phyloP scores from a whole-genome alignment of 2,329 filamentous ascomycete genomes.

The Purpureocillium lavendulum region DNA sequence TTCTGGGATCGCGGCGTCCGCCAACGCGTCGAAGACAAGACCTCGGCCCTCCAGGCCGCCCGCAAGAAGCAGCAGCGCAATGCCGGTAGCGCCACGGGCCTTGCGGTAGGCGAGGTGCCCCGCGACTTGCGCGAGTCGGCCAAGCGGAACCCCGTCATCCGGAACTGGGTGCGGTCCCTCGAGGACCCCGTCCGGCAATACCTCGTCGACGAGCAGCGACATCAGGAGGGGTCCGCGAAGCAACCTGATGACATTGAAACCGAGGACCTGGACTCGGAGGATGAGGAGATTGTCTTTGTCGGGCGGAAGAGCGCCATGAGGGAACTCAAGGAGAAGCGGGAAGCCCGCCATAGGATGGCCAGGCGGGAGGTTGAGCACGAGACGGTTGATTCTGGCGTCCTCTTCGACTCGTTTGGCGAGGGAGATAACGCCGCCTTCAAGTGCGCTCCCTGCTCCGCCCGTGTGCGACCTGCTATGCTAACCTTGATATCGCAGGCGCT shows the following conservation, averaged over 20 bases:
- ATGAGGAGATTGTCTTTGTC: constrained; percentile 90
- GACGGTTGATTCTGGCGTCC: constrained; percentile 53
- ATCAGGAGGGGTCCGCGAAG: background rate
- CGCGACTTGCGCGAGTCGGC: constrained; percentile 72
- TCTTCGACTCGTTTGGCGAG: constrained; percentile 72
- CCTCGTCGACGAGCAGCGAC: constrained; percentile 42
- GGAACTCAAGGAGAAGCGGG: constrained; percentile 27
- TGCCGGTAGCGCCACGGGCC: constrained; percentile 29
- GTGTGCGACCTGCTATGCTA: constrained; percentile 1
- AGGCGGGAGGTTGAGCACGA: constrained; percentile 47
- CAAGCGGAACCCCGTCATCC: constrained; percentile 73
- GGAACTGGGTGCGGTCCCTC: constrained; percentile 70
- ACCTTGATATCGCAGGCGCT: constrained; percentile 51
- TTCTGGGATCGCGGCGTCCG: constrained; percentile 63
- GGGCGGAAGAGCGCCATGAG: constrained; percentile 57
- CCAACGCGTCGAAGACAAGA: constrained; percentile 40
- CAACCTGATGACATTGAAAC: constrained; percentile 17
- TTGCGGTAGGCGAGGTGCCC: constrained; percentile 54
- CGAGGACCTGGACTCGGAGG: constrained; percentile 40
- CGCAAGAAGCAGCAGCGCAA: constrained; percentile 39
- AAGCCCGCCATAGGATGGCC: constrained; percentile 35
- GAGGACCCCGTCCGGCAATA: constrained; percentile 79
- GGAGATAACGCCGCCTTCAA: constrained; percentile 76
- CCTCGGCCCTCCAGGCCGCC: constrained; percentile 26
- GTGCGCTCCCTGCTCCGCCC: constrained; percentile 37